These are phyloP conservation scores for Ambrosiella beaveri DNA, from an alignment of 2,329 filamentous ascomycete genomes.

Conservation along the genomic window DNA sequence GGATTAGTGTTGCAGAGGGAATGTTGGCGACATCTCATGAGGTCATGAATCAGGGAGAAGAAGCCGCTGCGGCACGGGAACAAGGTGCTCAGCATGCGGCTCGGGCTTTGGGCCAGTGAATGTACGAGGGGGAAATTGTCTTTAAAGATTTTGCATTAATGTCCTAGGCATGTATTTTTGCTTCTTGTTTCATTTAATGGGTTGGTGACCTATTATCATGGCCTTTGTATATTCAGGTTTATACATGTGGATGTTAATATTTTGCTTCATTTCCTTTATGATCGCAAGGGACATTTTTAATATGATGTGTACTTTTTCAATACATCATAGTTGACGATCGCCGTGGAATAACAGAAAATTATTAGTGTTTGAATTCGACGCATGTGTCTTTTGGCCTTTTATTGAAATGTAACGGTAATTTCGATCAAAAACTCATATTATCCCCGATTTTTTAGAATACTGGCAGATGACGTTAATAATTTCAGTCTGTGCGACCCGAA, in stretches of 20 bases:
- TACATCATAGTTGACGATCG: neutral
- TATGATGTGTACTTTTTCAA: no score
- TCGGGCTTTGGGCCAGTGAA: constrained; percentile 8
- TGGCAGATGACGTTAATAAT: no score
- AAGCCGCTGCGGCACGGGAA: constrained; percentile 25
- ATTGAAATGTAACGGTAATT: no score
- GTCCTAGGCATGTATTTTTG: neutral
- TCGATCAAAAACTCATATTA: no score
- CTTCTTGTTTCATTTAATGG: neutral
- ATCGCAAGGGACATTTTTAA: no score
- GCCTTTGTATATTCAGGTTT: neutral
- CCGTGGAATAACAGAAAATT: no score
- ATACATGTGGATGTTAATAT: neutral
- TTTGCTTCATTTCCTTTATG: neutral
- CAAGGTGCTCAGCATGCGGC: constrained; percentile 20
- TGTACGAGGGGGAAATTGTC: neutral
- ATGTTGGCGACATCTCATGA: constrained; percentile 63
- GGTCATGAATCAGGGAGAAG: constrained; percentile 44
- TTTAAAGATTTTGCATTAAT: no score
- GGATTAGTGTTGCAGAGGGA: constrained; percentile 65
- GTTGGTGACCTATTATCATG: neutral
- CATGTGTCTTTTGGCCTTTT: no score
- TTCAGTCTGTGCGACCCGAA: neutral
- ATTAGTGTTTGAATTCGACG: no score
- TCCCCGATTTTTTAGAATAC: no score